Percentiles rank a stretch among this genome's conserved stretches.
phyloP scores from a whole-genome alignment of 352 stramenopile species.

The Saprolegnia diclina region DNA sequence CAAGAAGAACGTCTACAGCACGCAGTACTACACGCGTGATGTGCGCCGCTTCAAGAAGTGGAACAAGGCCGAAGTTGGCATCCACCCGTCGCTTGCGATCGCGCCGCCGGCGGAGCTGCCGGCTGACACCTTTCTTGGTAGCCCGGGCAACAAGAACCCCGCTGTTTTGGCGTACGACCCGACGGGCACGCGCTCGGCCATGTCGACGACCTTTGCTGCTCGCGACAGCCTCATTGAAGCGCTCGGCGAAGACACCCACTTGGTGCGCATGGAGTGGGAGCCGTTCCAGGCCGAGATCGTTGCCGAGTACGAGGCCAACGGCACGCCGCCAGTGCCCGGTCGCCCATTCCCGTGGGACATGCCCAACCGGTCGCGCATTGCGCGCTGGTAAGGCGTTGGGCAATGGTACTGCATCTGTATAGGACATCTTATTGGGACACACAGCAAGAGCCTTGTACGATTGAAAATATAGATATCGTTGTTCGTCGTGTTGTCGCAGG shows the following conservation, averaged over 20 bases:
- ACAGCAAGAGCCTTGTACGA: too few relatives aligned
- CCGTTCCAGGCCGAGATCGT: slow-evolving; percentile 65
- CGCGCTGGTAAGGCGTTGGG: slow-evolving; percentile 22
- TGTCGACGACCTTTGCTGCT: slow-evolving; percentile 69
- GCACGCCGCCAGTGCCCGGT: slow-evolving; percentile 62
- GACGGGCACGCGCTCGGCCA: slow-evolving; percentile 80
- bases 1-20: slow-evolving; percentile 84
- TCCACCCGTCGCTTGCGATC: slow-evolving; percentile 65
- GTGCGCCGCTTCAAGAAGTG: slow-evolving; percentile 50
- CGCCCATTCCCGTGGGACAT: slow-evolving; percentile 34
- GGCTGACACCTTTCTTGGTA: slow-evolving; percentile 57
- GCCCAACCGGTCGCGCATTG: slow-evolving; percentile 21
- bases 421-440: too few relatives aligned
- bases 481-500: too few relatives aligned
- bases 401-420: too few relatives aligned
- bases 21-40: slow-evolving; percentile 86
- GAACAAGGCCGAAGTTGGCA: slow-evolving; percentile 48
- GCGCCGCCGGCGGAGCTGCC: slow-evolving; percentile 57
- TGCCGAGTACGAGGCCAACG: slow-evolving; percentile 62
- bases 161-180: slow-evolving; percentile 79
- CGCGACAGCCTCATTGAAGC: slow-evolving; percentile 21
- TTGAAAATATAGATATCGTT: too few relatives aligned
- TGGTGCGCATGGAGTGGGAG: slow-evolving; percentile 80
- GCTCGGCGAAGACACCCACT: slow-evolving; percentile 40
- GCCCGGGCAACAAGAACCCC: slow-evolving; percentile 82